Base-by-base conservation (phyloP, 2,329 filamentous ascomycete species). In the Stachybotrys elegans region DNA sequence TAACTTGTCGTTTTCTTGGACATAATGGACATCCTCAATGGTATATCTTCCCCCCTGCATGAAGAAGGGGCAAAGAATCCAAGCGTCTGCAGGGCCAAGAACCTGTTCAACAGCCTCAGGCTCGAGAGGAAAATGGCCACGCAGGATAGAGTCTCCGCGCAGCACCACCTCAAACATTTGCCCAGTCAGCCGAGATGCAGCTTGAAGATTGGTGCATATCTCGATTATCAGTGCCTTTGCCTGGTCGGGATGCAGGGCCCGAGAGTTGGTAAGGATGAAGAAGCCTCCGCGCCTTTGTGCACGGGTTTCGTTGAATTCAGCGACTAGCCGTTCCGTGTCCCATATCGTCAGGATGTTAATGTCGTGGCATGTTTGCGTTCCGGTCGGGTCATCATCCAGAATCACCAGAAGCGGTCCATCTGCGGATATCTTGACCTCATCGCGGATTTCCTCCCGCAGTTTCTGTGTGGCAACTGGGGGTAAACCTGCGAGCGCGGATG, bases 231-330 rank as follows among this genome's bases (percentile, higher is more conserved):
- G 66, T 0, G 53, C 48, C 14, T 67, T 60, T 1, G 77, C 77
- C 35, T 72, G 67, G 0, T 57, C 54, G 0, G 75, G 69, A 17
- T 72, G 74, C 3, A 81, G 58, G 1, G 78, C 78, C 5, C 78
- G 72, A 4, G 75, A 79, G 54, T 81, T 81, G 25, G 77, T 81
- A 6, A 80, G 64, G 49, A 81, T 79, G 61, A 81, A 81, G 66
- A 81, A 81, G 17, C 77, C 78, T 4, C 59, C 57, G 3, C 62
- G 61, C 9, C 14, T 29, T 8, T 29, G 8, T 5, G 59, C 37
- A 1, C 48, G 49, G 2, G 57, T 63, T 23, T 57, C 57, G 4
- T 55, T 56, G 48, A 80, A 72, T 51, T 78, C 73, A 7, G 55
- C 48, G 4, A 57, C 58, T 3, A 79, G 62, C 0, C 66, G 70